phyloP scores from a whole-genome alignment of 208 protist species.

The Trypanosoma mega region DNA sequence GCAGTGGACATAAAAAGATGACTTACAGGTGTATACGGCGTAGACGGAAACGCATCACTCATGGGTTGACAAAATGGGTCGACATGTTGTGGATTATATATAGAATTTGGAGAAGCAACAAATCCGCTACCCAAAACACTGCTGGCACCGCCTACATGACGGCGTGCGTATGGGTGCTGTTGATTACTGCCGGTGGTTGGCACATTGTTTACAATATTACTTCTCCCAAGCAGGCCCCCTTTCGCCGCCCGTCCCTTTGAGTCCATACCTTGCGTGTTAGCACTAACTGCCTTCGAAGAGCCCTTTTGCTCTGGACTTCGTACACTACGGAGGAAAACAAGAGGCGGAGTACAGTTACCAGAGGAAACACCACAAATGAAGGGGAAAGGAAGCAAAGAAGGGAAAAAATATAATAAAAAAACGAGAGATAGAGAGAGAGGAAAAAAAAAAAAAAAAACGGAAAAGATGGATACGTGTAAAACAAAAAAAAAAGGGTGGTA shows the following conservation, averaged over 20 bases:
- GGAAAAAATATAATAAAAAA: too few relatives aligned
- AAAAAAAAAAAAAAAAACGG: conserved; percentile 11
- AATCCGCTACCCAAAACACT: conserved; percentile 16
- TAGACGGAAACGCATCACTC: conserved; percentile 71
- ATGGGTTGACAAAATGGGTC: conserved; percentile 63
- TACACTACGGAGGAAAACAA: neutral
- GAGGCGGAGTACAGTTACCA: neutral
- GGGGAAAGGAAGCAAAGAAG: too few relatives aligned
- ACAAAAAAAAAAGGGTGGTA: conserved; percentile 5
- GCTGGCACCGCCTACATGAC: conserved; percentile 19
- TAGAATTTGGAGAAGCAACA: conserved; percentile 19
- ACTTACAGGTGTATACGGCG: conserved; percentile 75
- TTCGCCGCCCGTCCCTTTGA: conserved; percentile 26
- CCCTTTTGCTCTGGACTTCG: conserved; percentile 13
- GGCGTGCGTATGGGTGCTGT: conserved; percentile 23
- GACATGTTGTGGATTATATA: conserved; percentile 64
- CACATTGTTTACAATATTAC: conserved; percentile 15
- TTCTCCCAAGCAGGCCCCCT: conserved; percentile 15
- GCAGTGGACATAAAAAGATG: conserved; percentile 74
- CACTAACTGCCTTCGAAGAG: neutral
- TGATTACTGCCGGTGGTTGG: neutral
- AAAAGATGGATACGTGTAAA: conserved; percentile 16
- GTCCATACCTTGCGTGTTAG: conserved; percentile 17
- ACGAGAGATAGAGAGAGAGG: too few relatives aligned
- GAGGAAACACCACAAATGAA: neutral